Base-by-base conservation (phyloP, 768 basidiomycete genomes). In the Rhizopogon vulgaris region DNA sequence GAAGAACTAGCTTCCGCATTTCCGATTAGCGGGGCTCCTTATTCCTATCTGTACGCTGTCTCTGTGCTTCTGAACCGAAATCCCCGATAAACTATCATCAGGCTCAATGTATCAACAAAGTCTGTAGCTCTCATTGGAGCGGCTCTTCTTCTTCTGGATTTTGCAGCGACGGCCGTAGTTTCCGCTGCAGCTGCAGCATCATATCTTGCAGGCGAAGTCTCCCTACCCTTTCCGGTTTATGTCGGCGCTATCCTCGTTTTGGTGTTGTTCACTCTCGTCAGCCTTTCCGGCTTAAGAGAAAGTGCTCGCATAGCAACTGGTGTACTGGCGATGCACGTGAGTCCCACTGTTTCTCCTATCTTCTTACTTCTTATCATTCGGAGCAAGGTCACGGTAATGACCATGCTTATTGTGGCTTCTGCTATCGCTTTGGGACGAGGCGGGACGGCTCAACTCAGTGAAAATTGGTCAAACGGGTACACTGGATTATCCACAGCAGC, bases 151-250 rank as follows among this genome's bases (percentile, higher is more conserved):
- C 68, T 88, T n/a, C 72, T 90, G 3, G 87, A 90, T 62, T 86
- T 82, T 42, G 73, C 82, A 4, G 77, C 84, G 3, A 89, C 85
- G 0, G 73, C 82, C 0, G 79, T 85, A 12, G 83, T 87, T 17
- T 87, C 87, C 0, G 85, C 87, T 0, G 83, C 85, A 3, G 87
- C 87, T 0, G 86, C 87, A 0, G 73, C 78, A 3, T 72, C 79
- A 3, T 89, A 89, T 56, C 77, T 89, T 36, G 71, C 73, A 2
- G 84, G 84, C 22, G 86, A 89, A 60, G 74, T 84, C 1, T 53
- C 61, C 3, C 62, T 85, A 8, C 83, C 83, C 0, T 82, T 87
- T 58, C 77, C 81, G 0, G 54, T 71, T 6, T 78, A 77, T 58
- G 71, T 79, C 1, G 76, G 76, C 1, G 71, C 81, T 1, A 64